These are phyloP conservation scores for Lignosus rhinocerotis DNA, from an alignment of 1,284 basidiomycete species.

Conservation along the genomic window DNA sequence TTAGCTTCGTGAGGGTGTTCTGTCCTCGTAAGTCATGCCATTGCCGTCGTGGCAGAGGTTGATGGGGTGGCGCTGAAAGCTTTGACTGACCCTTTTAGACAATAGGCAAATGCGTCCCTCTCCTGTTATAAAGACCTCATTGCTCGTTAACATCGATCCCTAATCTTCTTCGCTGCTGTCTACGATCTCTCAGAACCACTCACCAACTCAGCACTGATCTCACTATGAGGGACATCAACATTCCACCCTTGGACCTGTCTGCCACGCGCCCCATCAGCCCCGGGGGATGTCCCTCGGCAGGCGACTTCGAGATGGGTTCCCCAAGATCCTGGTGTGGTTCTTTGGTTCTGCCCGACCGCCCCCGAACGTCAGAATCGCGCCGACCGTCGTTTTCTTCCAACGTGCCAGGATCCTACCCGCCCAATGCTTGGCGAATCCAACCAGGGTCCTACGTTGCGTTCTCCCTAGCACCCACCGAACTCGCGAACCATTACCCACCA, in stretches of 20 bases:
- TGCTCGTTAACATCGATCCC: slow-evolving; percentile 2
- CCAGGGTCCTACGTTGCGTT: slow-evolving; percentile 28
- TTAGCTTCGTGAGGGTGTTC: too few relatives aligned
- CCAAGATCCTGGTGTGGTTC: slow-evolving; percentile 15
- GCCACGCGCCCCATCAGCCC: slow-evolving; percentile 16
- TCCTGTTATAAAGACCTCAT: slow-evolving; percentile 12
- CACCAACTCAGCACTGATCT: not conserved
- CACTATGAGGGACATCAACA: slow-evolving; percentile 3
- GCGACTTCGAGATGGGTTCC: slow-evolving; percentile 18
- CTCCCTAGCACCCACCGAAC: slow-evolving; percentile 13
- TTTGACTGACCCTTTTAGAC: slow-evolving; percentile 14
- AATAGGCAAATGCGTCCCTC: slow-evolving; percentile 12
- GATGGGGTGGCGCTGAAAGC: slow-evolving; percentile 2
- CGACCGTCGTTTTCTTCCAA: slow-evolving; percentile 16
- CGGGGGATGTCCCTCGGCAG: slow-evolving; percentile 17
- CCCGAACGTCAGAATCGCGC: slow-evolving; percentile 17
- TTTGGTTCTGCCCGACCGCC: slow-evolving; percentile 14
- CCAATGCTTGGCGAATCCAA: slow-evolving; percentile 16
- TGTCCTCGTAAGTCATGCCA: not conserved
- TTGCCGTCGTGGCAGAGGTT: slow-evolving; percentile 10
- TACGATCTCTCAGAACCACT: not conserved
- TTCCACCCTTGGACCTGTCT: slow-evolving; percentile 11
- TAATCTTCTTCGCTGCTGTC: not conserved
- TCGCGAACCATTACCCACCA: slow-evolving; percentile 1
- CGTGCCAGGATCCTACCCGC: slow-evolving; percentile 5